Percentiles rank a stretch among this genome's conserved stretches.
These are phyloP conservation scores for Tuber microsphaerosporum DNA, from an alignment of 495 filamentous ascomycete species.

Conservation along the genomic window DNA sequence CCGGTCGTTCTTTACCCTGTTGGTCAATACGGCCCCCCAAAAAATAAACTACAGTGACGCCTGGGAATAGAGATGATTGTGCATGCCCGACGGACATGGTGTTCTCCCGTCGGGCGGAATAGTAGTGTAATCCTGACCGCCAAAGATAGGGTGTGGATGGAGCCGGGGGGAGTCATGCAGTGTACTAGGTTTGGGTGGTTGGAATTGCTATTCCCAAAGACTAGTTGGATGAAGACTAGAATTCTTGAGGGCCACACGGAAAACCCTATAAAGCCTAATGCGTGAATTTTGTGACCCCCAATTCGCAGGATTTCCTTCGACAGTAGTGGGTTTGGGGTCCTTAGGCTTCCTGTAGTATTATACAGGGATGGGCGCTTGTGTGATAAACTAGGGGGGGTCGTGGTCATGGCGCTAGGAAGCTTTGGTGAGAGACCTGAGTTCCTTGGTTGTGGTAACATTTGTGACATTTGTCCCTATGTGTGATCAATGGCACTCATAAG, in stretches of 20 bases:
- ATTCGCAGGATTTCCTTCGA: background rate
- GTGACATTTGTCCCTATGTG: background rate
- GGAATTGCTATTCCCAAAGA: background rate
- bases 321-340: background rate
- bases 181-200: background rate
- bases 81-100: background rate
- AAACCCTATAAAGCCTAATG: background rate
- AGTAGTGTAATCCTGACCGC: background rate
- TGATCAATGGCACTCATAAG: background rate
- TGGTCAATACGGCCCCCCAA: background rate
- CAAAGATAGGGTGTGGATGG: background rate
- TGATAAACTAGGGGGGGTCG: background rate
- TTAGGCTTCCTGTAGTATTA: background rate
- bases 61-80: background rate
- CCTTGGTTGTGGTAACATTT: background rate
- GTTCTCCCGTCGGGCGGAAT: background rate
- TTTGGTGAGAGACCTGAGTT: background rate
- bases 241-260: background rate
- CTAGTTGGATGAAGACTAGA: background rate
- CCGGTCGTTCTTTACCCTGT: background rate
- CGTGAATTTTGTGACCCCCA: background rate
- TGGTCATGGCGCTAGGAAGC: background rate
- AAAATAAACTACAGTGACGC: background rate
- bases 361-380: background rate
- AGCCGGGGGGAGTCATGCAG: background rate